Percentiles rank a stretch among this genome's conserved stretches.
These are phyloP conservation scores for Euphorbia peplus DNA, from an alignment of 345 rosid species.

Conservation along the genomic window DNA sequence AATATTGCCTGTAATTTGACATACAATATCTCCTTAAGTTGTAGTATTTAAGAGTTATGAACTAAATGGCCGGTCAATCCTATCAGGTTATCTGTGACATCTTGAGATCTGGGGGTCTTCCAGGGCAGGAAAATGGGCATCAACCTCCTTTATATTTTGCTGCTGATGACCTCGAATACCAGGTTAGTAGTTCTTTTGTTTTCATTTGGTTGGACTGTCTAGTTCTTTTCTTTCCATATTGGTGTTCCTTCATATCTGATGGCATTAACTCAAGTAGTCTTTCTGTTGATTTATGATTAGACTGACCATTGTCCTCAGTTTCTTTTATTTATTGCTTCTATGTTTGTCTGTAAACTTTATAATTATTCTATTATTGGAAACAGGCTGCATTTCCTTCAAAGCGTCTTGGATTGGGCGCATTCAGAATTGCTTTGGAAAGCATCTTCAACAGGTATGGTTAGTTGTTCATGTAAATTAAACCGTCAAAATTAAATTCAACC, in stretches of 20 bases:
- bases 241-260: background rate
- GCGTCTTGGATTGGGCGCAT: conserved; percentile 52
- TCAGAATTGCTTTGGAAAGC: conserved; percentile 44
- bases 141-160: conserved; percentile 46
- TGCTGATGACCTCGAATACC: conserved; percentile 52
- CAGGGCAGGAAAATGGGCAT: conserved; percentile 28
- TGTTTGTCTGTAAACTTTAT: background rate
- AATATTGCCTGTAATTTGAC: background rate
- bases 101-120: conserved; percentile 43
- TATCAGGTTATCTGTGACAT: conserved; percentile 44
- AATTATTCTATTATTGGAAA: background rate
- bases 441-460: conserved; percentile 42
- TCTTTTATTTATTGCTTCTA: background rate
- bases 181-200: conserved; percentile 25
- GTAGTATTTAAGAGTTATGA: background rate
- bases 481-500: background rate
- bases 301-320: background rate
- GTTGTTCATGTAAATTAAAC: background rate
- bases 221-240: background rate
- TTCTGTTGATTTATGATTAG: background rate
- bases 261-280: background rate
- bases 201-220: background rate
- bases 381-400: conserved; percentile 45
- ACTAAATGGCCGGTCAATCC: conserved; percentile 12
- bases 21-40: background rate